Percentiles rank a stretch among this genome's conserved stretches.
These are phyloP conservation scores for Seiridium cupressi DNA, from an alignment of 2,329 filamentous ascomycete species.

Conservation along the genomic window DNA sequence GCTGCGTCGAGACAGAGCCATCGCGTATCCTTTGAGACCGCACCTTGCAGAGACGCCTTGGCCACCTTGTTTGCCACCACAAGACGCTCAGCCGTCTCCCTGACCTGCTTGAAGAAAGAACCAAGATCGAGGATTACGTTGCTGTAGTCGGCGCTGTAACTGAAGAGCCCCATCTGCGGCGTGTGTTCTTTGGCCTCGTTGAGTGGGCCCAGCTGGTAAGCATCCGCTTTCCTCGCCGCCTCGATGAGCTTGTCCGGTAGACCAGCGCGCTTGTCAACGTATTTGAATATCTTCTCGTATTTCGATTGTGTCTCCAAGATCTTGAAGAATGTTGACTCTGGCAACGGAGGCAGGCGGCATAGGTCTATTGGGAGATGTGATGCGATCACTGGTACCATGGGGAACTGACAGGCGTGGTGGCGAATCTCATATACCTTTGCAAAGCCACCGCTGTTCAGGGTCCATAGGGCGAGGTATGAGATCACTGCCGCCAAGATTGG, in stretches of 20 bases:
- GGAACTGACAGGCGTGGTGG: not conserved
- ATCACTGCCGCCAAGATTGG: not conserved
- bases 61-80: not conserved
- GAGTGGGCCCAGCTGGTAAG: not conserved
- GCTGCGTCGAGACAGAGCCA: not conserved
- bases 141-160: not conserved
- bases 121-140: not conserved
- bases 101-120: not conserved
- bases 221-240: not conserved
- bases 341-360: not conserved
- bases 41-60: not conserved
- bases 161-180: not conserved
- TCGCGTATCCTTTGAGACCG: not conserved
- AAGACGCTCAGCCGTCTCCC: not conserved
- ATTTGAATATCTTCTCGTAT: constrained; percentile 1
- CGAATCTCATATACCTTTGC: not conserved
- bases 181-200: not conserved
- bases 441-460: not conserved
- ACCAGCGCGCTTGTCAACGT: not conserved
- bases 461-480: not conserved
- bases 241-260: not conserved
- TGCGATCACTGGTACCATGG: not conserved
- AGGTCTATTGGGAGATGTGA: not conserved
- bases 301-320: not conserved
- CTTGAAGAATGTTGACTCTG: not conserved